Evolutionary conservation across 2,329 filamentous ascomycete species (phyloP), one percentile per base, ranked within the genome.

Genomic region (Xylaria sp.): DNA sequence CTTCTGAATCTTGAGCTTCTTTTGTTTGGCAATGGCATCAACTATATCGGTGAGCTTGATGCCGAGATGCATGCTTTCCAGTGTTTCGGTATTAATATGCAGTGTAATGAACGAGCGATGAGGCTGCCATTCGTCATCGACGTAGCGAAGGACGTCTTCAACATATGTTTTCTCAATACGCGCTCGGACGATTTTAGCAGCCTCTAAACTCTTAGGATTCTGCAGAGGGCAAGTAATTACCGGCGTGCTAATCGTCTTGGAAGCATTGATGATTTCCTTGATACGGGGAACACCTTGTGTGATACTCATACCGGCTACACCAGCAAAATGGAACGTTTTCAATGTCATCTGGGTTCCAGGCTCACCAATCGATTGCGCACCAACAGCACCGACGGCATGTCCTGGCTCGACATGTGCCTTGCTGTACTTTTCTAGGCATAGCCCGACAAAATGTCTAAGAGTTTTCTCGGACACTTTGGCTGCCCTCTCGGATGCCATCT

Each of bases 201-300:
- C 93, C 72, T 91, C 88, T 63, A 96, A 89, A 72, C 91, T 88
- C 64, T 87, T 84, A 69, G 90, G 89, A 77, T 94, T 96, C 71
- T 93, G 87, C 5, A 98, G 85, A 4, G 93, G 91, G 76, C 96
- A 98, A 5, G 88, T 90, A 74, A 99, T 97, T 78, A 99, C 92
- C 0, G 96, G 96, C 0, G 96, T 99, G 79, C 92, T 97, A 81
- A 99, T 99, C 59, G 86, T 85, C 79, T 94, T 97, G 9, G 94
- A 97, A 5, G 96, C 96, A 82, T 99, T 99, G 89, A 99, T 99
- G 74, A 99, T 99, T 85, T 99, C 96, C 83, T 99, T 99, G 84
- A 99, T 99, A 90, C 96, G 95, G 1, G 96, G 96, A 6, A 99
- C 96, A 92, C 96, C 96, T 78, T 98, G 93, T 0, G 96, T 99